A percentile compares a stretch with the other conserved stretches of the same genome.
Conservation (phyloP, 2,329 filamentous ascomycete species). For the Drechslerella coelobrocha region DNA sequence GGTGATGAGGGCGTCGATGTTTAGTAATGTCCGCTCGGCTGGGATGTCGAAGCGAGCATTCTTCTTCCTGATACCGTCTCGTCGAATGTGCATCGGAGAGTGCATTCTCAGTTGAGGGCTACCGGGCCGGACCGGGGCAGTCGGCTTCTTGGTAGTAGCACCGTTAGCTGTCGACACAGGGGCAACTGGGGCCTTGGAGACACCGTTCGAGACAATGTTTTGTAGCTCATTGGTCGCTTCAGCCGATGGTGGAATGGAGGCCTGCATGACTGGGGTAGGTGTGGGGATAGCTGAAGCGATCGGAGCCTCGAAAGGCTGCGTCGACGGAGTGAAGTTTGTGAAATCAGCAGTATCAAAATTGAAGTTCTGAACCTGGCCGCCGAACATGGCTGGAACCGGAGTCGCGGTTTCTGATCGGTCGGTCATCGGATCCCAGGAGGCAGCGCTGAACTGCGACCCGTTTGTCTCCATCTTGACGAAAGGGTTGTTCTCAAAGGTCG, state of each 20-base stretch:
- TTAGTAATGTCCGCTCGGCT: conserved; percentile 86
- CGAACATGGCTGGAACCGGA: conserved; percentile 41
- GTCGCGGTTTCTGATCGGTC: conserved; percentile 54
- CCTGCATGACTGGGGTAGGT: conserved; percentile 44
- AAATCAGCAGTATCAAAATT: conserved; percentile 48
- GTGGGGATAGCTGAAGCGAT: conserved; percentile 54
- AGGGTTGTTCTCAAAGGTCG: conserved; percentile 64
- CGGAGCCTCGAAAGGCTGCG: conserved; percentile 42
- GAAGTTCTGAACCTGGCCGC: conserved; percentile 45
- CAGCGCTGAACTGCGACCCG: conserved; percentile 52
- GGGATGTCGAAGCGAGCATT: conserved; percentile 98
- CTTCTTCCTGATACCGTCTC: conserved; percentile 97
- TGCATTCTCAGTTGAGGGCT: conserved; percentile 75
- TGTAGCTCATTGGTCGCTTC: conserved; percentile 41
- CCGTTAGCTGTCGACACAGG: background rate
- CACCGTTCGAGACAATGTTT: conserved; percentile 39
- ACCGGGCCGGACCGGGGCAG: conserved; percentile 61
- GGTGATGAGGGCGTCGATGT: conserved; percentile 91
- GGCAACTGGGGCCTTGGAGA: conserved; percentile 3
- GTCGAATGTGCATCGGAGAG: conserved; percentile 75
- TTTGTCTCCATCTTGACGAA: conserved; percentile 56
- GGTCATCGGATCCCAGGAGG: conserved; percentile 53
- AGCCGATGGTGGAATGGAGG: conserved; percentile 31
- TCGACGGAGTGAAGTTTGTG: conserved; percentile 44
- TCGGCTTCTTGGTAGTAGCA: conserved; percentile 22